Conservation (phyloP, 2,329 filamentous ascomycete species). For the Penicillium palitans region DNA sequence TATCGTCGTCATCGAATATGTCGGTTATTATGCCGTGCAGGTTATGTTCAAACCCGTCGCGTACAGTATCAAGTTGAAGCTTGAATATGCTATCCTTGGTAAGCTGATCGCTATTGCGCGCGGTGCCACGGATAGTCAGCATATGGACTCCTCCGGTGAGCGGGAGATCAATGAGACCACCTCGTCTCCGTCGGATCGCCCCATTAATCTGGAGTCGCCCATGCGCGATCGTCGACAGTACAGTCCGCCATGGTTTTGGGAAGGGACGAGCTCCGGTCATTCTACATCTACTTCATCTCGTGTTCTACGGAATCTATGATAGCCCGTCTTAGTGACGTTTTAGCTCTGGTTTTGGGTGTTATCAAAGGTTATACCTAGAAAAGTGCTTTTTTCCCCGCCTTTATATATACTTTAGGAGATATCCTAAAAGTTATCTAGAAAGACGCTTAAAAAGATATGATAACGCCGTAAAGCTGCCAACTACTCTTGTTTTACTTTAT, state of each 20-base stretch:
- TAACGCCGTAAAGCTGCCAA: too few species aligned
- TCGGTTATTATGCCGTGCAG: conserved; percentile 42
- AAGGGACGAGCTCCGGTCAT: background rate
- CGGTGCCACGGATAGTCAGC: conserved; percentile 8
- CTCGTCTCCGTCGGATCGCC: conserved; percentile 11
- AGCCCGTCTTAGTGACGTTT: background rate
- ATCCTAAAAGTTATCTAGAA: too few species aligned
- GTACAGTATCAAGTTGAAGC: conserved; percentile 49
- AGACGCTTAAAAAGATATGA: too few species aligned
- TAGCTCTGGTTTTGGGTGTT: too few species aligned
- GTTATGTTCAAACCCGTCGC: conserved; percentile 42
- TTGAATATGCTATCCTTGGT: conserved; percentile 57
- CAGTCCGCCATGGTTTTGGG: conserved; percentile 17
- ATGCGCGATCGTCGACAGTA: conserved; percentile 7
- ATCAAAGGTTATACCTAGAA: too few species aligned
- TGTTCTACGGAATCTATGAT: background rate
- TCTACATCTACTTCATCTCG: background rate
- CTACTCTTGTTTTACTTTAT: too few species aligned
- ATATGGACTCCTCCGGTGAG: conserved; percentile 17
- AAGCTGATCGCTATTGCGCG: conserved; percentile 38
- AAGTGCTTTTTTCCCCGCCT: too few species aligned
- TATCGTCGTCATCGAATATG: conserved; percentile 43
- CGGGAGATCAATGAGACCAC: conserved; percentile 16
- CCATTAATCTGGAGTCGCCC: background rate
- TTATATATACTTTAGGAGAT: too few species aligned